Evolutionary conservation across 83 land plant genomes (phyloP).

Genomic region (Isoetes engelmannii): DNA sequence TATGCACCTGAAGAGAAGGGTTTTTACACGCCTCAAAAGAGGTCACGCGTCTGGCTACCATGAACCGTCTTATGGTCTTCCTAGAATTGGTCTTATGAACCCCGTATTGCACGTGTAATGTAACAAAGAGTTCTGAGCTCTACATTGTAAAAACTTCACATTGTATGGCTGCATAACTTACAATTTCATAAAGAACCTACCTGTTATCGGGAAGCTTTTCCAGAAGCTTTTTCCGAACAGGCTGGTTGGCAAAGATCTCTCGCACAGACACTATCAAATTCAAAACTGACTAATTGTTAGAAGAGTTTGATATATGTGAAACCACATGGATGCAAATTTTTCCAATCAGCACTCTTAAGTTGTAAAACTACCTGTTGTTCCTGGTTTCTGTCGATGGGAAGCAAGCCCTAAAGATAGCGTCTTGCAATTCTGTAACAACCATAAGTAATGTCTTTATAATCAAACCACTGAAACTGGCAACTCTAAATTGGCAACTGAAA

Average conservation of each 20-base stretch:
- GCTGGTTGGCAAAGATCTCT: constrained; percentile 88
- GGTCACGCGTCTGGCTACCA: too few relatives aligned
- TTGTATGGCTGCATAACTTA: too few relatives aligned
- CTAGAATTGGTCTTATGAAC: too few relatives aligned
- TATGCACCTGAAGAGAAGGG: too few relatives aligned
- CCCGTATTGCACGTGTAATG: too few relatives aligned
- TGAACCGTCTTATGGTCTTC: too few relatives aligned
- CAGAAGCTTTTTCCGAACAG: constrained; percentile 79
- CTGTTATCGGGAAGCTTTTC: neutral
- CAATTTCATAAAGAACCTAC: too few relatives aligned
- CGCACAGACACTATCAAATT: constrained; percentile 60
- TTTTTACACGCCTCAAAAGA: too few relatives aligned
- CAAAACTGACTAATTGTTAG: neutral
- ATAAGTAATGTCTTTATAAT: neutral
- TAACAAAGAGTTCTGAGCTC: too few relatives aligned
- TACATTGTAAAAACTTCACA: too few relatives aligned
- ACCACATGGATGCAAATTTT: constrained; percentile 4
- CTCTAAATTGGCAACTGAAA: neutral
- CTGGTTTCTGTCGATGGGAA: constrained; percentile 40
- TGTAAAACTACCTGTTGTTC: constrained; percentile 59
- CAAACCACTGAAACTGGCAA: neutral
- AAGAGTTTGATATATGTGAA: neutral
- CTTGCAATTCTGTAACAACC: constrained; percentile 43
- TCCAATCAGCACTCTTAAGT: neutral
- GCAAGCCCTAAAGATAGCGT: constrained; percentile 54